Base-by-base conservation (phyloP, 805 yeast genomes). In the Dipodascopsis uninucleata region DNA sequence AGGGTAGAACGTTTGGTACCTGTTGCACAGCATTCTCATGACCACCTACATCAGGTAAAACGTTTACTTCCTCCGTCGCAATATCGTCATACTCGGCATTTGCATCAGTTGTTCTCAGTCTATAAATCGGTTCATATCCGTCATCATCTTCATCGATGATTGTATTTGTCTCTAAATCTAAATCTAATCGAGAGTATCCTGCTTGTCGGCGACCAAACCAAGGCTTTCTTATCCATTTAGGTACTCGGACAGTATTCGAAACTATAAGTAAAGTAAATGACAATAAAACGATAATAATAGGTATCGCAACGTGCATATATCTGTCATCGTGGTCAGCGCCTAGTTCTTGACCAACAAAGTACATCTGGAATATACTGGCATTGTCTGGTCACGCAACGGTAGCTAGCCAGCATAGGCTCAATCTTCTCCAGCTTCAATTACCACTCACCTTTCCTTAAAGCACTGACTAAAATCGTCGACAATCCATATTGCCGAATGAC, bases 381-480 rank as follows among this genome's bases (percentile, higher is more conserved):
- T 12, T 8, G 2, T 10, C 12, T 20, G 5, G 17, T 17, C 17
- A 17, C 6, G 18, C n/a, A 39, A 14, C 7, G 33, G 16, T 24
- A 31, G 24, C 14, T 9, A 16, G 10, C 4, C 8, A 21, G 5
- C 17, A 5, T 16, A 16, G n/a, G 5, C 12, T 37, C 31, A 16
- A 7, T 31, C 18, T 4, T 5, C 23, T n/a, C 14, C 34, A 31
- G 21, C 32, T 14, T 22, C n/a, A 4, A n/a, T 7, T 28, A n/a
- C 22, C 2, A 77, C 57, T 49, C 63, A 60, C 57, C 58, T 52
- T 17, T 66, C 63, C 36, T 79, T 68, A 4, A 75, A 75, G 57
- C 82, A 78, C 12, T 58, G 58, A 1, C 82, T 74, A 31, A 81
- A 58, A 60, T 81, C 87, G 57, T 81, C 87, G 47, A 72, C 77